Conservation (phyloP, 257 asterid genomes). For the Asclepias syriaca region DNA sequence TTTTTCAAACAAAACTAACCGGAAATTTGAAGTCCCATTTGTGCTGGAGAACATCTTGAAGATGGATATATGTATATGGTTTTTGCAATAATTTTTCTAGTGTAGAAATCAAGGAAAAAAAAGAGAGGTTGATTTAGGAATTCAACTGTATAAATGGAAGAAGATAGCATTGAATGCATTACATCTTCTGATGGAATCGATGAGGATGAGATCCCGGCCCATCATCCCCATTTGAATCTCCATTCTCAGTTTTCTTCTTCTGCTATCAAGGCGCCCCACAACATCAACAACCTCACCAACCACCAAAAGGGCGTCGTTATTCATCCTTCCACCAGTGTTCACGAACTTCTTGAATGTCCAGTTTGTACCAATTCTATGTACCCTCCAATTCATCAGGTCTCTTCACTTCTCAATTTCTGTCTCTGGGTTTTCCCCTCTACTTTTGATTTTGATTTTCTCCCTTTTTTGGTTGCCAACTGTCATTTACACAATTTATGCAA, state of each 20-base stretch:
- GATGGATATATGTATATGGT: not conserved
- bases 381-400: conserved; percentile 51
- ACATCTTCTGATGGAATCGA: conserved; percentile 33
- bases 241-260: conserved; percentile 31
- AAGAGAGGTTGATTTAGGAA: not conserved
- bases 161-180: conserved; percentile 40
- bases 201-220: conserved; percentile 33
- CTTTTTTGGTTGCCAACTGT: not conserved
- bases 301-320: conserved; percentile 12
- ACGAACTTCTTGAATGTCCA: conserved; percentile 48
- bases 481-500: not conserved
- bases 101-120: not conserved
- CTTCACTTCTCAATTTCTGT: conserved; percentile 4
- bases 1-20: not conserved
- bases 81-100: not conserved
- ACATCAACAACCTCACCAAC: conserved; percentile 7
- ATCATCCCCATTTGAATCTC: conserved; percentile 23
- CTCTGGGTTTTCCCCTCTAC: conserved; percentile 4
- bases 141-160: conserved; percentile 26
- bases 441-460: conserved; percentile 10
- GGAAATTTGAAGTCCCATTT: conserved; percentile 1
- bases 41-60: not conserved
- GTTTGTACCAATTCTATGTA: conserved; percentile 50
- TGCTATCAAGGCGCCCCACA: conserved; percentile 25
- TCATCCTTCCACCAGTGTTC: conserved; percentile 33